phyloP scores from a whole-genome alignment of 1,284 basidiomycete species.

The Marasmius tenuissimus region DNA sequence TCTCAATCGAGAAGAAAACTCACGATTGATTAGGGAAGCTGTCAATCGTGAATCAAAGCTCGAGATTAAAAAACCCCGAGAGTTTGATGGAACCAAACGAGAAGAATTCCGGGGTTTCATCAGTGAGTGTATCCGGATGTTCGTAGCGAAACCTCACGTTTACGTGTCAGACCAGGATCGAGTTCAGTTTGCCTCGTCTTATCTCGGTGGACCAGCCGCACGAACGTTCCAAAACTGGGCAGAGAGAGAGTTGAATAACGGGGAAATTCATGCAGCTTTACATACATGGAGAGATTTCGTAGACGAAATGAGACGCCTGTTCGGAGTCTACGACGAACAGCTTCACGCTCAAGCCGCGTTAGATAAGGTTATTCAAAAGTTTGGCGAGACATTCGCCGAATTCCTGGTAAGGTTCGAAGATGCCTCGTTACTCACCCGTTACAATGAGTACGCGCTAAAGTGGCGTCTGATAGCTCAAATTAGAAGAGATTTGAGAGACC shows the following conservation, averaged over 20 bases:
- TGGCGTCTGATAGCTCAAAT: neutral
- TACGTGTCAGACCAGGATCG: neutral
- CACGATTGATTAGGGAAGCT: neutral
- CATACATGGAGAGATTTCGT: neutral
- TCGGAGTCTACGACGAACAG: neutral
- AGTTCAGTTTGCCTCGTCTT: conserved; percentile 1
- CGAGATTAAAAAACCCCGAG: neutral
- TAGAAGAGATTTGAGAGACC: neutral
- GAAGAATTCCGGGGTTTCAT: neutral
- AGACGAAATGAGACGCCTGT: neutral
- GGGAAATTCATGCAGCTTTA: neutral
- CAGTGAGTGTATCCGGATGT: neutral
- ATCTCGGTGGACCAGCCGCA: neutral
- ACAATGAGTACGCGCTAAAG: neutral
- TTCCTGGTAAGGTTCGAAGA: neutral
- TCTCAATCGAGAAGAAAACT: neutral
- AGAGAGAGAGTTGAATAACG: neutral
- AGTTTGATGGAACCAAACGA: conserved; percentile 2
- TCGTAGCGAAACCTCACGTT: neutral
- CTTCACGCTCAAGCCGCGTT: neutral
- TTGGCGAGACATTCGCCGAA: neutral
- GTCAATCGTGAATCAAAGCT: neutral
- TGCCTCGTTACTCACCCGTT: neutral
- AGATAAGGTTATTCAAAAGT: neutral
- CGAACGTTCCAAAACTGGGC: conserved; percentile 1